phyloP scores from a whole-genome alignment of 2,329 filamentous ascomycete genomes.

The Claviceps cyperi region DNA sequence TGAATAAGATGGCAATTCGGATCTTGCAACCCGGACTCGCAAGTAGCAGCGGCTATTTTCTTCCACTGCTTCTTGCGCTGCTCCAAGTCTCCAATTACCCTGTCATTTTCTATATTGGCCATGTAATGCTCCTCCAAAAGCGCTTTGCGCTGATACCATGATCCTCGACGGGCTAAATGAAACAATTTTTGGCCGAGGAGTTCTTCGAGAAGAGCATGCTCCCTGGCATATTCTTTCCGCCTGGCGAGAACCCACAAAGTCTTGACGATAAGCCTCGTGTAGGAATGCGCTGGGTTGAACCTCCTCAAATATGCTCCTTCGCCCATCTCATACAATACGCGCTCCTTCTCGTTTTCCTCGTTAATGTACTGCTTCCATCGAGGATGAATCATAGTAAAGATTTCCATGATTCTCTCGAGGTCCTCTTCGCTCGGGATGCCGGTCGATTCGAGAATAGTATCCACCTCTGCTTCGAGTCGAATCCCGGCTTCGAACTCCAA shows the following conservation, averaged over 20 bases:
- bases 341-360: conserved; percentile 68
- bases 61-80: conserved; percentile 73
- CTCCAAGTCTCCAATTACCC: conserved; percentile 23
- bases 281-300: conserved; percentile 84
- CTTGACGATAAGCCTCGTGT: conserved; percentile 87
- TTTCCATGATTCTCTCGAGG: conserved; percentile 51
- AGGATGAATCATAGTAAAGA: conserved; percentile 61
- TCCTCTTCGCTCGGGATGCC: conserved; percentile 52
- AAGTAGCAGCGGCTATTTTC: conserved; percentile 59
- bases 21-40: conserved; percentile 76
- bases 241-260: conserved; percentile 64
- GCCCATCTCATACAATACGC: conserved; percentile 60
- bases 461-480: conserved; percentile 65
- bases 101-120: conserved; percentile 41
- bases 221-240: conserved; percentile 64
- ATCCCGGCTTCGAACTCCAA: conserved; percentile 84
- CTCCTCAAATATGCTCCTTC: conserved; percentile 82
- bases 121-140: conserved; percentile 93
- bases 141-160: conserved; percentile 93
- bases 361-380: conserved; percentile 63
- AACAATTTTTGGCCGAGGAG: conserved; percentile 72
- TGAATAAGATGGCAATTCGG: conserved; percentile 80
- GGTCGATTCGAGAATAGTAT: conserved; percentile 67
- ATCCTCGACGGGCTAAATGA: conserved; percentile 68
- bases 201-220: conserved; percentile 60